These are phyloP conservation scores for Xylaria nigripes DNA, from an alignment of 495 filamentous ascomycete genomes.

Conservation along the genomic window DNA sequence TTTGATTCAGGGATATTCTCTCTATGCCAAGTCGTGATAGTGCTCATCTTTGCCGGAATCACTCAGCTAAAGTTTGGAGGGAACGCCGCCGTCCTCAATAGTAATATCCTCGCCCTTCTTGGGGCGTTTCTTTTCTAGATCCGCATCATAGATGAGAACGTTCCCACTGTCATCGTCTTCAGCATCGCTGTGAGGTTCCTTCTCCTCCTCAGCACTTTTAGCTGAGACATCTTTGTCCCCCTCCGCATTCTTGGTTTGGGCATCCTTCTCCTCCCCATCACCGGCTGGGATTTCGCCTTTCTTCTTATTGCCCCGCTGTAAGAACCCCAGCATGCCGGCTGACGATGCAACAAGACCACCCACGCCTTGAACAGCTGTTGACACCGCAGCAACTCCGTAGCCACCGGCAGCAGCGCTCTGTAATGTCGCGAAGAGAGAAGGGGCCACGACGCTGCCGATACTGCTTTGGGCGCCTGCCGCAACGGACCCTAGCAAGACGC, in stretches of 20 bases:
- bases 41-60: too few relatives aligned
- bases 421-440: conserved; percentile 10
- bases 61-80: too few relatives aligned
- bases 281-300: neutral
- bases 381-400: conserved; percentile 11
- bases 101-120: too few relatives aligned
- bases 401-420: conserved; percentile 16
- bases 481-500: conserved; percentile 5
- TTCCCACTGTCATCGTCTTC: neutral
- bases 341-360: neutral
- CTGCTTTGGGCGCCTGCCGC: conserved; percentile 11
- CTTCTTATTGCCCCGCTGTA: neutral
- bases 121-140: too few relatives aligned
- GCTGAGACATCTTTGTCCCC: neutral
- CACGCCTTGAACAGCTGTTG: neutral
- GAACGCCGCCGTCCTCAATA: too few relatives aligned
- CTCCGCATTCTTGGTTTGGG: neutral
- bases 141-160: too few relatives aligned
- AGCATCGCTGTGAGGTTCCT: neutral
- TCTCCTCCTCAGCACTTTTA: neutral
- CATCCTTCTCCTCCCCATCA: neutral
- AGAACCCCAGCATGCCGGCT: neutral
- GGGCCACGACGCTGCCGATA: conserved; percentile 10
- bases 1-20: too few relatives aligned
- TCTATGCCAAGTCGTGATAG: too few relatives aligned